Percentiles rank a stretch among this genome's conserved stretches.
Evolutionary conservation across 805 yeast genomes (phyloP).

Genomic region (Wickerhamiella hasegawae): DNA sequence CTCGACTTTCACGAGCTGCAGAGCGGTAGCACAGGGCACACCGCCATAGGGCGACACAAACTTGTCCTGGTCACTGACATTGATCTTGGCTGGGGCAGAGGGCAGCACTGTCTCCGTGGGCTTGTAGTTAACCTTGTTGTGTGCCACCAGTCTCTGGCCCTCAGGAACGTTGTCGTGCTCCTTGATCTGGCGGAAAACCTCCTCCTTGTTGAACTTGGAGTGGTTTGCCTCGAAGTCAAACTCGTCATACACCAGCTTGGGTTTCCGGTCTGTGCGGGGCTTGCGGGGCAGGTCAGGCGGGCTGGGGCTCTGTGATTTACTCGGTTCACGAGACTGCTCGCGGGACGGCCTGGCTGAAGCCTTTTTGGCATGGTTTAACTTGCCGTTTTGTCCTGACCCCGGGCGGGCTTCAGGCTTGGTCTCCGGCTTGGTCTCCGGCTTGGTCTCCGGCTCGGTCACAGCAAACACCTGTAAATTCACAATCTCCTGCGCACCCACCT

Average conservation of each 20-base stretch:
- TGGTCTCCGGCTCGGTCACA: background rate
- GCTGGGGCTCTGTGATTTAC: background rate
- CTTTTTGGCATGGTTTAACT: background rate
- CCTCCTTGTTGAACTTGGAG: slow-evolving; percentile 63
- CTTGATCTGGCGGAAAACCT: slow-evolving; percentile 64
- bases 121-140: slow-evolving; percentile 51
- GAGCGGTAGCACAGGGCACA: slow-evolving; percentile 35
- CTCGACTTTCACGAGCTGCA: slow-evolving; percentile 66
- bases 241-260: slow-evolving; percentile 30
- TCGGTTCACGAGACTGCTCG: too few relatives aligned
- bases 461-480: slow-evolving; percentile 9
- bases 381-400: background rate
- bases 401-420: background rate
- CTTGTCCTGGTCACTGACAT: slow-evolving; percentile 4
- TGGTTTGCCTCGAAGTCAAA: slow-evolving; percentile 78
- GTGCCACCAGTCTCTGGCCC: slow-evolving; percentile 52
- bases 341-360: too few relatives aligned
- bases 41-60: slow-evolving; percentile 3
- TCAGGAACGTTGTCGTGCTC: slow-evolving; percentile 45
- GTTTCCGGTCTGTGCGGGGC: background rate
- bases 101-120: slow-evolving; percentile 61
- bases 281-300: slow-evolving; percentile 3
- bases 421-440: background rate
- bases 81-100: slow-evolving; percentile 32
- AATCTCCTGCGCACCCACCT: slow-evolving; percentile 9